phyloP scores from a whole-genome alignment of 495 filamentous ascomycete species.

The Penicillium diatomitis region DNA sequence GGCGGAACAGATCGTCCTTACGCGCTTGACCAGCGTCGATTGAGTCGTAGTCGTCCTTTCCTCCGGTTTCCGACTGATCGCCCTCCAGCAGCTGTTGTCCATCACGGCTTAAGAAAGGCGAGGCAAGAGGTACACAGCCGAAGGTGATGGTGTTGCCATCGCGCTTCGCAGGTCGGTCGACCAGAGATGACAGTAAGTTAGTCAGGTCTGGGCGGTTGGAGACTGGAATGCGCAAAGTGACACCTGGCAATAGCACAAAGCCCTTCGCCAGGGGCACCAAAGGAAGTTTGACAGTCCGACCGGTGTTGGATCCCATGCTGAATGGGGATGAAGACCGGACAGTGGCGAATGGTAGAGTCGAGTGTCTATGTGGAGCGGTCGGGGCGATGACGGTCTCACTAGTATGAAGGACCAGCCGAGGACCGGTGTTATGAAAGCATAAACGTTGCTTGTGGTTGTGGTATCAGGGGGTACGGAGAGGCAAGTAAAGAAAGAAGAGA shows the following conservation, averaged over 20 bases:
- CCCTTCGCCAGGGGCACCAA: constrained; percentile 68
- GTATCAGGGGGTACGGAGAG: constrained; percentile 12
- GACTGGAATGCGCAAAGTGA: constrained; percentile 66
- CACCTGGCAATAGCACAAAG: constrained; percentile 71
- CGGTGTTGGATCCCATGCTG: constrained; percentile 36
- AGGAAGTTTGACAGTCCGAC: constrained; percentile 48
- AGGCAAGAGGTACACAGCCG: constrained; percentile 72
- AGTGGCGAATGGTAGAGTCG: constrained; percentile 3
- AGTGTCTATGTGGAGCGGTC: no score
- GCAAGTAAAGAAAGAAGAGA: not conserved
- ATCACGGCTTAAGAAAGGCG: constrained; percentile 54
- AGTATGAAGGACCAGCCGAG: no score
- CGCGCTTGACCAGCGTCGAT: constrained; percentile 50
- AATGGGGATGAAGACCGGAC: not conserved
- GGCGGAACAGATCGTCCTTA: constrained; percentile 65
- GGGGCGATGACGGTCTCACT: no score
- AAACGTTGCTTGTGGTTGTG: not conserved
- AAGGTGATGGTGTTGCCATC: constrained; percentile 60
- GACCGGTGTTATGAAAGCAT: no score
- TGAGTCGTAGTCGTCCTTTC: constrained; percentile 30
- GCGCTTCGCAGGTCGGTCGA: constrained; percentile 55
- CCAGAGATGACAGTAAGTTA: constrained; percentile 68
- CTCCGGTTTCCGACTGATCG: constrained; percentile 28
- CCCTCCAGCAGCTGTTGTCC: constrained; percentile 62
- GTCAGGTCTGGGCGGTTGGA: constrained; percentile 73